A percentile compares a stretch with the other conserved stretches of the same genome.
Evolutionary conservation across 2,329 filamentous ascomycete species (phyloP).

Genomic region (Chaetomiaceae sp.): DNA sequence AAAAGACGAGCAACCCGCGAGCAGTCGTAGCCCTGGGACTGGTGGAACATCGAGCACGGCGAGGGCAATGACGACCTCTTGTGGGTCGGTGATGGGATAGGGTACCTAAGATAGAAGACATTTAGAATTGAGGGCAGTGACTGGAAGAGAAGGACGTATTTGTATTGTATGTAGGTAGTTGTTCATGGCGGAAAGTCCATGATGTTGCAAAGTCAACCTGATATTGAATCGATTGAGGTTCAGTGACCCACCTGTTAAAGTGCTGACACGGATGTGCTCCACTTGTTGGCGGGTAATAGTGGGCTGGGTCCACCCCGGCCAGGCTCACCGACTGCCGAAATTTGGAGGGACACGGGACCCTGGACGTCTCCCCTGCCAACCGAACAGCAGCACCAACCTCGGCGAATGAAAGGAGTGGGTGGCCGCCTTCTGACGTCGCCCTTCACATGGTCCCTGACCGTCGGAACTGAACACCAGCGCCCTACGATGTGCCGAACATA

Average conservation of each 20-base stretch:
- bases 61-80: too few relatives aligned
- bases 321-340: constrained; percentile 8
- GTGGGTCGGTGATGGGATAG: too few relatives aligned
- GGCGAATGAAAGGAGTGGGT: constrained; percentile 15
- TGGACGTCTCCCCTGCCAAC: neutral
- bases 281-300: constrained; percentile 18
- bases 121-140: too few relatives aligned
- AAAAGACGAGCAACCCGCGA: too few relatives aligned
- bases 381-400: neutral
- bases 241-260: too few relatives aligned
- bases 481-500: constrained; percentile 10
- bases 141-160: too few relatives aligned
- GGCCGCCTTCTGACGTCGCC: constrained; percentile 13
- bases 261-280: neutral
- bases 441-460: constrained; percentile 9
- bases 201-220: too few relatives aligned
- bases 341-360: neutral
- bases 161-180: too few relatives aligned
- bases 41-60: too few relatives aligned
- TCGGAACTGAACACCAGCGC: neutral
- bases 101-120: too few relatives aligned
- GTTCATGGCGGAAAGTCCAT: too few relatives aligned
- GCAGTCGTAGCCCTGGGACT: too few relatives aligned
- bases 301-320: constrained; percentile 2
- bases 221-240: neutral